These are phyloP conservation scores for Microsporum audouinii DNA, from an alignment of 2,329 filamentous ascomycete genomes.

Conservation along the genomic window DNA sequence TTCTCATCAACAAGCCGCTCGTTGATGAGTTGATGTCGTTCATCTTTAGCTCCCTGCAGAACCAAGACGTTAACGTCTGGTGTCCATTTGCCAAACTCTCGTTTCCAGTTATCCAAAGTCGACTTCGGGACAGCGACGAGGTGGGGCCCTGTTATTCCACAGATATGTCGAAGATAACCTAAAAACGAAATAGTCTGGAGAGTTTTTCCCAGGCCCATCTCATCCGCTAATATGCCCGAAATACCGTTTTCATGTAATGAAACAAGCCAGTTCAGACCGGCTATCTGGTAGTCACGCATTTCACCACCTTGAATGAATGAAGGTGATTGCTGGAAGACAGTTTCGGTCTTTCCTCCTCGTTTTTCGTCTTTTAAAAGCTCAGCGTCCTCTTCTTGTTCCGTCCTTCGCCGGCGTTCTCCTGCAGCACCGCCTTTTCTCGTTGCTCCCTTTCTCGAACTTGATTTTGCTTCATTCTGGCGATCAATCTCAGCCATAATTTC, in stretches of 20 bases:
- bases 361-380: conserved; percentile 80
- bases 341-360: conserved; percentile 71
- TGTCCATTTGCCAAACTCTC: conserved; percentile 88
- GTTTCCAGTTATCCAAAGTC: conserved; percentile 95
- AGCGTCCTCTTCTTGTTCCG: conserved; percentile 94
- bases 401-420: conserved; percentile 68
- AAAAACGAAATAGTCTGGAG: conserved; percentile 95
- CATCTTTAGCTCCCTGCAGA: conserved; percentile 88
- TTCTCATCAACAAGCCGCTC: conserved; percentile 86
- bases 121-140: conserved; percentile 90
- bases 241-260: conserved; percentile 98
- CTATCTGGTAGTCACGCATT: conserved; percentile 95
- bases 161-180: conserved; percentile 83
- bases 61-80: conserved; percentile 91
- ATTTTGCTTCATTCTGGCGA: conserved; percentile 69
- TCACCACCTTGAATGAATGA: conserved; percentile 69
- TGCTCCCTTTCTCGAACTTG: conserved; percentile 60
- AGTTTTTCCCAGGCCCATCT: conserved; percentile 98
- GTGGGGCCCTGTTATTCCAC: conserved; percentile 82
- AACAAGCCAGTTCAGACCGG: conserved; percentile 93
- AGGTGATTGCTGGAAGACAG: conserved; percentile 87
- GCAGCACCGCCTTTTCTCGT: conserved; percentile 74
- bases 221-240: conserved; percentile 91
- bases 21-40: conserved; percentile 76
- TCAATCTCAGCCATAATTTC: conserved; percentile 93